phyloP scores from a whole-genome alignment of 768 basidiomycete genomes.

The Leccinum subtestaceum region DNA sequence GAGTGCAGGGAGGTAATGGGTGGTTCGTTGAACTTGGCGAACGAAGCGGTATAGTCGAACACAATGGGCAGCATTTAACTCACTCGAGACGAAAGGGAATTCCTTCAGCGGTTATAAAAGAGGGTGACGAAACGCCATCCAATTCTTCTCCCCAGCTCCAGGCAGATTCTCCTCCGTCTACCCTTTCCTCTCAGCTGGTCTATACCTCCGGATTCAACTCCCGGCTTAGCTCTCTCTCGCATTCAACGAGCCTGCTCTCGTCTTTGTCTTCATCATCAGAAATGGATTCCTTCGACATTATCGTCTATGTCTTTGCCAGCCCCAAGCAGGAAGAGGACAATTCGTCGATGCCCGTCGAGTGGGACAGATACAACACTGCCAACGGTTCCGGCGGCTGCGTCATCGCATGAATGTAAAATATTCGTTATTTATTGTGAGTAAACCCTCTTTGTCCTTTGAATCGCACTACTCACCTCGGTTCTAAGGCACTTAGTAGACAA shows the following conservation, averaged over 20 bases:
- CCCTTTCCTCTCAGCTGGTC: too few relatives aligned
- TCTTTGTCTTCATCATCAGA: neutral
- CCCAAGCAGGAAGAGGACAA: constrained; percentile 5
- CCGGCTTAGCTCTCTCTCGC: neutral
- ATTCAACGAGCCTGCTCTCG: neutral
- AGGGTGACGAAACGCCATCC: neutral
- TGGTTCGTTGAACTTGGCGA: neutral
- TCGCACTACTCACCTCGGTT: too few relatives aligned
- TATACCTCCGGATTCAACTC: neutral
- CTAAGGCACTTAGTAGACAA: too few relatives aligned
- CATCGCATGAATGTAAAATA: constrained; percentile 14
- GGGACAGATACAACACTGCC: neutral
- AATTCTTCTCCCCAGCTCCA: constrained; percentile 4
- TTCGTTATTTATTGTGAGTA: too few relatives aligned
- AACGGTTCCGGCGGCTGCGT: constrained; percentile 12
- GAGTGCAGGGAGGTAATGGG: neutral
- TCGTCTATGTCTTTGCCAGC: constrained; percentile 15
- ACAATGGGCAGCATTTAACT: neutral
- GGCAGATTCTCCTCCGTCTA: constrained; percentile 1
- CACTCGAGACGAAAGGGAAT: neutral
- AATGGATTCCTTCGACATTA: constrained; percentile 24
- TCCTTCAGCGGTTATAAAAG: constrained; percentile 17
- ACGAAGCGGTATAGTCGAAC: neutral
- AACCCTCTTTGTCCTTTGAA: too few relatives aligned
- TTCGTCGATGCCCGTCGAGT: constrained; percentile 15